Evolutionary conservation across 495 filamentous ascomycete species (phyloP).

Genomic region (Penicillium canescens): DNA sequence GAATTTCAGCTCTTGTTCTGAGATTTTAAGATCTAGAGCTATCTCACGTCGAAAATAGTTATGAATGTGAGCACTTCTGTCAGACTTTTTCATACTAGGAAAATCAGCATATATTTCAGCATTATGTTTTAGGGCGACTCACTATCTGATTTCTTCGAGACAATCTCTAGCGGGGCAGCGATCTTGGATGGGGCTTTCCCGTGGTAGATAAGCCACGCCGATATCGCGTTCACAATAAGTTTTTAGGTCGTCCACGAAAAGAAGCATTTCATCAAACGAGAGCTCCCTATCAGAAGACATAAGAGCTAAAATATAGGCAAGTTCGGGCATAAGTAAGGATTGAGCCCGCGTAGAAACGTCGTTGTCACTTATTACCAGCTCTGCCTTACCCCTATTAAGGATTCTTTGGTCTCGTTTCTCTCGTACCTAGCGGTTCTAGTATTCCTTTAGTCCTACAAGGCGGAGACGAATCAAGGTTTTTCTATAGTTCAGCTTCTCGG

Average conservation of each 20-base stretch:
- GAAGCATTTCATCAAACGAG: constrained; percentile 20
- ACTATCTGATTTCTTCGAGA: constrained; percentile 10
- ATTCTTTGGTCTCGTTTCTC: constrained; percentile 20
- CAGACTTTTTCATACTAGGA: constrained; percentile 13
- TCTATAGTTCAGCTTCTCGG: constrained; percentile 15
- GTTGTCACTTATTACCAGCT: constrained; percentile 9
- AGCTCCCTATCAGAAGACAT: constrained; percentile 23
- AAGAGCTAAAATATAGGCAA: constrained; percentile 13
- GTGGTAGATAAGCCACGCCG: constrained; percentile 22
- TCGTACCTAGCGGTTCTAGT: constrained; percentile 16
- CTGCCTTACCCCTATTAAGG: constrained; percentile 15
- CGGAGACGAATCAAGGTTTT: constrained; percentile 13
- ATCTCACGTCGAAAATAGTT: constrained; percentile 12
- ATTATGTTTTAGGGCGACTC: constrained; percentile 8
- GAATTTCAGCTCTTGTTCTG: constrained; percentile 12
- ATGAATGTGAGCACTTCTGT: constrained; percentile 22
- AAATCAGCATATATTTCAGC: constrained; percentile 12
- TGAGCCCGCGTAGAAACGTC: constrained; percentile 16
- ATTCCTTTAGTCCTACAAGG: constrained; percentile 13
- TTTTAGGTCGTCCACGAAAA: constrained; percentile 21
- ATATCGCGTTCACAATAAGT: constrained; percentile 17
- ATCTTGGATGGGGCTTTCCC: constrained; percentile 17
- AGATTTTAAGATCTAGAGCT: constrained; percentile 8
- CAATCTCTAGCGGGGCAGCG: constrained; percentile 15
- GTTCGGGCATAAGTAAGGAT: constrained; percentile 20